Percentiles rank a stretch among this genome's conserved stretches.
These are phyloP conservation scores for Nelumbo lutea DNA, from an alignment of 164 flowering plant genomes.

Conservation along the genomic window DNA sequence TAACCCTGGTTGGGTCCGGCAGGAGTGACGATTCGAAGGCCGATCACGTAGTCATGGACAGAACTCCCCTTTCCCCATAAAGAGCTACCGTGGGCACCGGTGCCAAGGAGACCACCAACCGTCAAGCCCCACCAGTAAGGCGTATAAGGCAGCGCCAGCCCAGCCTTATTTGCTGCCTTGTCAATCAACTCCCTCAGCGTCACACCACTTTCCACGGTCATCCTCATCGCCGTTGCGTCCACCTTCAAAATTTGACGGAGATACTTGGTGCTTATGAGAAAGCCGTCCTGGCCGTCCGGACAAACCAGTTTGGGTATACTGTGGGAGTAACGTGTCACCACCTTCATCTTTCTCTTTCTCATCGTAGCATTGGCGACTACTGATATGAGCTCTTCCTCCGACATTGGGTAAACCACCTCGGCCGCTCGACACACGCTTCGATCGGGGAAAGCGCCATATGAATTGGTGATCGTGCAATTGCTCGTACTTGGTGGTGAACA, in stretches of 20 bases:
- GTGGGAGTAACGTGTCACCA: constrained; percentile 35
- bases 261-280: constrained; percentile 42
- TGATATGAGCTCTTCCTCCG: constrained; percentile 36
- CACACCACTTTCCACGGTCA: constrained; percentile 43
- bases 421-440: constrained; percentile 34
- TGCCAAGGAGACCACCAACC: constrained; percentile 57
- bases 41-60: constrained; percentile 57
- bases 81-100: constrained; percentile 81
- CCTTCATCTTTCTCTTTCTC: constrained; percentile 38
- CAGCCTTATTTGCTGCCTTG: constrained; percentile 38
- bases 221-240: constrained; percentile 22
- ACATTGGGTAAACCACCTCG: constrained; percentile 28
- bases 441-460: constrained; percentile 45
- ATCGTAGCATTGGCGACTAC: constrained; percentile 31
- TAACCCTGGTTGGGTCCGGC: constrained; percentile 45
- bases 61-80: constrained; percentile 66
- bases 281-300: constrained; percentile 40
- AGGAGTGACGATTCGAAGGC: constrained; percentile 47
- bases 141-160: constrained; percentile 56
- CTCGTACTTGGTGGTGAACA: constrained; percentile 24
- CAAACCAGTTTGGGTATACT: constrained; percentile 51
- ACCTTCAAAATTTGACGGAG: constrained; percentile 20
- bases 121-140: constrained; percentile 90
- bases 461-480: constrained; percentile 46
- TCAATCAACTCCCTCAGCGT: constrained; percentile 29